phyloP scores from a whole-genome alignment of 768 basidiomycete species.

The Pisolithus tinctorius region DNA sequence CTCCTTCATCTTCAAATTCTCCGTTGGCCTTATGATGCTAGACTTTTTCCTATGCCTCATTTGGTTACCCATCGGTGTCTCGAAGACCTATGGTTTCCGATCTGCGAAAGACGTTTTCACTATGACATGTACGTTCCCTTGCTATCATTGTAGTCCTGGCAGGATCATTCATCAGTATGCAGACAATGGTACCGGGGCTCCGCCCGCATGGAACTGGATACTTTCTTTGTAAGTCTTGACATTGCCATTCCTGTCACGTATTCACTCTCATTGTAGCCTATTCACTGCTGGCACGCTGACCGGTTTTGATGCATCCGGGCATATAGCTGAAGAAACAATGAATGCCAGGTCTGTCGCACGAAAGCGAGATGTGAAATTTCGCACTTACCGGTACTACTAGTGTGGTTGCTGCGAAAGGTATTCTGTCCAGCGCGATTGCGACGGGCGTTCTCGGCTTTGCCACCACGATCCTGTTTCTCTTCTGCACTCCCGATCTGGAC shows the following conservation, averaged over 20 bases:
- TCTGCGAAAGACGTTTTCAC: slow-evolving; percentile 80
- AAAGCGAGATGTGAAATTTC: neutral
- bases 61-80: slow-evolving; percentile 91
- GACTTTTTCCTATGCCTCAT: slow-evolving; percentile 86
- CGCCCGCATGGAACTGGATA: slow-evolving; percentile 88
- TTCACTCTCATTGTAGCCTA: slow-evolving; percentile 41
- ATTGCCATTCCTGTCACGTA: neutral
- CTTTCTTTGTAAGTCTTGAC: slow-evolving; percentile 61
- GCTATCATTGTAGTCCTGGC: slow-evolving; percentile 13
- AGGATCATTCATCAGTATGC: slow-evolving; percentile 1
- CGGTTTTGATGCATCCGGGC: slow-evolving; percentile 86
- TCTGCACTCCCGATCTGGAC: slow-evolving; percentile 77
- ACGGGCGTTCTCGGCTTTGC: slow-evolving; percentile 77
- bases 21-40: slow-evolving; percentile 67
- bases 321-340: slow-evolving; percentile 85
- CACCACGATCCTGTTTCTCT: slow-evolving; percentile 75
- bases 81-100: slow-evolving; percentile 84
- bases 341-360: slow-evolving; percentile 49
- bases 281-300: slow-evolving; percentile 85
- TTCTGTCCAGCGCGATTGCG: slow-evolving; percentile 69
- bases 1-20: slow-evolving; percentile 71
- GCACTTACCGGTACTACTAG: slow-evolving; percentile 28
- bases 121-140: slow-evolving; percentile 58
- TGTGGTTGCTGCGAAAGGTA: slow-evolving; percentile 75
- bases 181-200: slow-evolving; percentile 89